Base-by-base conservation (phyloP, 2,329 filamentous ascomycete genomes). In the Grosmannia serpens region DNA sequence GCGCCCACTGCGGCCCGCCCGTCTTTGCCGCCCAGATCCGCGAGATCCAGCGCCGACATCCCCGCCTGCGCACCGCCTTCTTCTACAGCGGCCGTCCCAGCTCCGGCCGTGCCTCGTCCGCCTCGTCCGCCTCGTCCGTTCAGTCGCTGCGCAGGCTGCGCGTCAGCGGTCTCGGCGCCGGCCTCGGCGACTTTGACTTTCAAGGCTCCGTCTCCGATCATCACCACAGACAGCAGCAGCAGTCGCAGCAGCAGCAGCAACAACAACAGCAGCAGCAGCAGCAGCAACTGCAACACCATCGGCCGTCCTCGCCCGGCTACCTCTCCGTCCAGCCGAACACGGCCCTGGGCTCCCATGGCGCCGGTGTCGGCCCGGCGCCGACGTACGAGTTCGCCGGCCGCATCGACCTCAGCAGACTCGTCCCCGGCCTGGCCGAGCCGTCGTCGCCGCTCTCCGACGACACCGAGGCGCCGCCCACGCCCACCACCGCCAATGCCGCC, bases 1-100 rank as follows among this genome's bases (percentile, higher is more conserved):
- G 79, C 26, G 78, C 79, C 4, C 76, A 77, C 22, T 73, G 72
- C 8, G 71, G 74, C 3, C 71, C 75, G 1, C 79, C 82, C 0
- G 71, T 76, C 1, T 85, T 85, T 66, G 75, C 76, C 58, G 70
- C 76, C 8, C 76, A 83, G 61, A 64, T 86, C 59, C 70, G 74
- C 9, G 67, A 69, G 1, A 68, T 84, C 41, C 69, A 69, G 57
- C 66, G 67, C 52, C 65, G 61, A 22, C 63, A 69, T 56, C 67
- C 69, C 8, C 70, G 67, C 50, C 65, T 77, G 61, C 69, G 67
- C 33, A 72, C 71, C 38, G 77, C 74, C 61, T 75, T 79, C 65
- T 79, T 81, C 73, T 77, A 75, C 64, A 78, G 20, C n/a, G 26
- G 20, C 50, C 50, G 29, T 13, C 50, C 27, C 17, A 7, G 17